Base-by-base conservation (phyloP, 2,329 filamentous ascomycete genomes). In the Microcera coccophila region DNA sequence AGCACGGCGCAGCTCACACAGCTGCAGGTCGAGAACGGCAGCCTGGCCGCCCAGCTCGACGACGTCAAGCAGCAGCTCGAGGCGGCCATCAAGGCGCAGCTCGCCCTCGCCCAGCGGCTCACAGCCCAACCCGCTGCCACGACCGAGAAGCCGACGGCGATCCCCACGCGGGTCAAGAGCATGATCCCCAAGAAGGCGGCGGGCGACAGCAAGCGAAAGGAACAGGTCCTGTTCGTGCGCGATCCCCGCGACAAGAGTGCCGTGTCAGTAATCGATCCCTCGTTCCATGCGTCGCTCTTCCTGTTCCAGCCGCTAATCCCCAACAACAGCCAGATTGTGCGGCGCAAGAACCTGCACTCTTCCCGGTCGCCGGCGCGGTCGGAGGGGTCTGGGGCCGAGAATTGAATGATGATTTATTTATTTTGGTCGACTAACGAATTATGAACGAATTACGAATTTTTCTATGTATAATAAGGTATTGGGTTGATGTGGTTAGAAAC, bases 141-240 rank as follows among this genome's bases (percentile, higher is more conserved):
- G 1, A 48, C 51, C 2, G 57, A 59, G 41, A 45, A 59, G 17
- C 38, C 36, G 28, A 42, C 41, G 14, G 34, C 22, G 22, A 12
- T 39, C 17, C 18, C 22, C 12, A 36, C 42, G 14, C 32, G 47
- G 5, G 45, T 42, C 1, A 55, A 49, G 29, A 51, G 51, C 4
- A 57, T 57, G 44, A 38, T 42, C 3, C 48, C 45, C 36, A 59
- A 54, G 29, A 53, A 59, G 24, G n/a, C n/a, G n/a, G n/a, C n/a
- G n/a, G n/a, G n/a, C n/a, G 45, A 41, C 40, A 42, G 53, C 22
- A 59, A 59, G 47, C 44, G 46, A 4, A 50, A 46, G 19, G 52
- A 59, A 24, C 57, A 59, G 19, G 36, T 59, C 18, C 53, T 59
- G 5, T 52, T 59, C 29, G 57, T 59, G 18, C 46, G 57, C 9